phyloP scores from a whole-genome alignment of 2,329 filamentous ascomycete genomes.

The Hortaea werneckii region DNA sequence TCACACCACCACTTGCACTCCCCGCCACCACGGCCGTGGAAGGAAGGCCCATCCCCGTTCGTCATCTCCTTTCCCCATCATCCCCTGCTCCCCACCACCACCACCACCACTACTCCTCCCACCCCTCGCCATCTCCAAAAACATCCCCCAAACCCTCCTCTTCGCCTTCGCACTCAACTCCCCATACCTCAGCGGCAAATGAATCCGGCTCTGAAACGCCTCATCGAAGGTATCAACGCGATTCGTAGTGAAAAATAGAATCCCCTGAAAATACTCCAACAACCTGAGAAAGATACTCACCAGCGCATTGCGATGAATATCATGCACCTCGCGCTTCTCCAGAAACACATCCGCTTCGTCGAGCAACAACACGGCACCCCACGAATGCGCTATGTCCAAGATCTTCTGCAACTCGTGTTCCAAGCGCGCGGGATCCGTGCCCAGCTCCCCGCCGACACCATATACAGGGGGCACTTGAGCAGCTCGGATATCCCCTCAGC shows the following conservation, averaged over 20 bases:
- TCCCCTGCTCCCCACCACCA: no score
- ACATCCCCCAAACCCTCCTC: slow-evolving; percentile 73
- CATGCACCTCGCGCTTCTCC: slow-evolving; percentile 71
- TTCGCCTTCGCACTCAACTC: slow-evolving; percentile 62
- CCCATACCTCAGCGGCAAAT: slow-evolving; percentile 74
- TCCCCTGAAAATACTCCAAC: slow-evolving; percentile 86
- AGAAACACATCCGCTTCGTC: slow-evolving; percentile 82
- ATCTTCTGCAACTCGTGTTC: slow-evolving; percentile 74
- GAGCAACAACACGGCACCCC: slow-evolving; percentile 75
- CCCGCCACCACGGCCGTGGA: no score
- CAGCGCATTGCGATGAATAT: slow-evolving; percentile 74
- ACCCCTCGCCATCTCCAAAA: slow-evolving; percentile 59
- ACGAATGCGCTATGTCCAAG: slow-evolving; percentile 73
- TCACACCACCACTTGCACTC: slow-evolving; percentile 31
- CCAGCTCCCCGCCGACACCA: slow-evolving; percentile 75
- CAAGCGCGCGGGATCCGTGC: slow-evolving; percentile 63
- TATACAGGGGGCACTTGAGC: slow-evolving; percentile 71
- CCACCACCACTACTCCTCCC: no score
- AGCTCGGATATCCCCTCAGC: slow-evolving; percentile 79
- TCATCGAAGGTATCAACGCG: slow-evolving; percentile 82
- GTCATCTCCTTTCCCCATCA: no score
- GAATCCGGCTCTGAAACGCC: slow-evolving; percentile 79
- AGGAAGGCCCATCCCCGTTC: no score
- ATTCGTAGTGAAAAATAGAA: slow-evolving; percentile 82
- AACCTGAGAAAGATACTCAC: slow-evolving; percentile 80